A percentile compares a stretch with the other conserved stretches of the same genome.
phyloP scores from a whole-genome alignment of 2,329 filamentous ascomycete genomes.

The Beauveria bassiana region DNA sequence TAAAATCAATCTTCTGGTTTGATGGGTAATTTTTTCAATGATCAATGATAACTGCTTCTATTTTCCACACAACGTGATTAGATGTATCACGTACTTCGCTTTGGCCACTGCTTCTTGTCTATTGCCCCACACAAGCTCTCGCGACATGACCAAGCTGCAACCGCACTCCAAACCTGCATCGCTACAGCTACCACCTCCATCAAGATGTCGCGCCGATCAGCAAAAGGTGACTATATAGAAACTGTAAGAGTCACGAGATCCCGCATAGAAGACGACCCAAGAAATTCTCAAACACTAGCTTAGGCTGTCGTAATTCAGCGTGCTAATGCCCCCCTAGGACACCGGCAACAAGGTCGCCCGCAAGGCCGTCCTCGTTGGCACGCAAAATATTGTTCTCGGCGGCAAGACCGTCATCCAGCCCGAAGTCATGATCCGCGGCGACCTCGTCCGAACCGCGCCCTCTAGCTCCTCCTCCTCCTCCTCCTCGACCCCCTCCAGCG shows the following conservation, averaged over 20 bases:
- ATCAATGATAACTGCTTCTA: no score
- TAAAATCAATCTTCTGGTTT: no score
- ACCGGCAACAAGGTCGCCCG: slow-evolving; percentile 98
- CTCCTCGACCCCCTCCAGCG: slow-evolving; percentile 21
- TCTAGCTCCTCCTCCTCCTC: slow-evolving; percentile 30
- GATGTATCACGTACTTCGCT: no score
- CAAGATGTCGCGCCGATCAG: slow-evolving; percentile 66
- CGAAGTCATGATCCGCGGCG: slow-evolving; percentile 88
- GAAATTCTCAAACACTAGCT: no score
- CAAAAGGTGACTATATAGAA: slow-evolving; percentile 92
- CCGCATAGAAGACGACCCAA: no score
- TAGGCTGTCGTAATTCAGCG: not conserved
- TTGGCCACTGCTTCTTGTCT: not conserved
- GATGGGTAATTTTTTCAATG: no score
- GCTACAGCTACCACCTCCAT: not conserved
- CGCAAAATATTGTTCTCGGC: slow-evolving; percentile 94
- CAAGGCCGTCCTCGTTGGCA: slow-evolving; percentile 84
- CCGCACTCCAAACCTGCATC: slow-evolving; percentile 10
- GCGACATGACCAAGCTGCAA: not conserved
- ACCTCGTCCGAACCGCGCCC: slow-evolving; percentile 59
- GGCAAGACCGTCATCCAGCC: slow-evolving; percentile 94
- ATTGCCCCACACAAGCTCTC: slow-evolving; percentile 3
- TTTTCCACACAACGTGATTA: no score
- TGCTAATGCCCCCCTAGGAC: slow-evolving; percentile 49
- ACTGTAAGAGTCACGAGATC: slow-evolving; percentile 52